phyloP scores from a whole-genome alignment of 768 basidiomycete species.

The Pulveroboletus frians region DNA sequence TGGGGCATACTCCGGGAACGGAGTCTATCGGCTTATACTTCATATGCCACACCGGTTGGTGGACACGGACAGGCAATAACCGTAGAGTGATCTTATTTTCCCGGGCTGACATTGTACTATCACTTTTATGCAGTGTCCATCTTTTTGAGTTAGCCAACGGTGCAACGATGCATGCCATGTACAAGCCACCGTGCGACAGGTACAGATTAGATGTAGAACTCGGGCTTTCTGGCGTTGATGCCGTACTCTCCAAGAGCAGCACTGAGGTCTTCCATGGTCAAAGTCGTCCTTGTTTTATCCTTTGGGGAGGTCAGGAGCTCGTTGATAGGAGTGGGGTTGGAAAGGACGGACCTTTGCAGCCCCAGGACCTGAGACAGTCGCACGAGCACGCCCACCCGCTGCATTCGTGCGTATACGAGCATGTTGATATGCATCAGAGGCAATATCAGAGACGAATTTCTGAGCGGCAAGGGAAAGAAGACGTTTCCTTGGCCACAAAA shows the following conservation, averaged over 20 bases:
- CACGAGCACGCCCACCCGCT: conserved; percentile 62
- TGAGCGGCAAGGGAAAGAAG: conserved; percentile 93
- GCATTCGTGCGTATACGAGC: conserved; percentile 93
- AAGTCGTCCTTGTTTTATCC: conserved; percentile 89
- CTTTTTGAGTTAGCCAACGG: conserved; percentile 1
- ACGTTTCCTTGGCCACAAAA: conserved; percentile 61
- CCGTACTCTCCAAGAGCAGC: conserved; percentile 94
- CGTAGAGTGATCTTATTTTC: not conserved
- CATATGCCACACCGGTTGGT: not conserved
- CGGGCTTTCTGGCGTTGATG: conserved; percentile 89
- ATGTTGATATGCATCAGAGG: conserved; percentile 95
- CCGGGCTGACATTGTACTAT: not conserved
- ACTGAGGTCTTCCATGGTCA: conserved; percentile 97
- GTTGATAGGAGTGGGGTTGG: not conserved
- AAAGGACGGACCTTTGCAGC: conserved; percentile 54
- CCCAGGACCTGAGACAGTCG: conserved; percentile 50
- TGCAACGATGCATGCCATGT: not conserved
- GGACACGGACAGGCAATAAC: not conserved
- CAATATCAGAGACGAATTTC: conserved; percentile 96
- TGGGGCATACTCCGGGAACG: conserved; percentile 43
- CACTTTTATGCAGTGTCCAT: not conserved
- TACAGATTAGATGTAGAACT: conserved; percentile 70
- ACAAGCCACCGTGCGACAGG: not conserved
- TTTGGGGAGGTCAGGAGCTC: conserved; percentile 25
- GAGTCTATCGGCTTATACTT: conserved; percentile 10